Conservation (phyloP, 2,329 filamentous ascomycete genomes). For the Gaeumannomyces sp. region DNA sequence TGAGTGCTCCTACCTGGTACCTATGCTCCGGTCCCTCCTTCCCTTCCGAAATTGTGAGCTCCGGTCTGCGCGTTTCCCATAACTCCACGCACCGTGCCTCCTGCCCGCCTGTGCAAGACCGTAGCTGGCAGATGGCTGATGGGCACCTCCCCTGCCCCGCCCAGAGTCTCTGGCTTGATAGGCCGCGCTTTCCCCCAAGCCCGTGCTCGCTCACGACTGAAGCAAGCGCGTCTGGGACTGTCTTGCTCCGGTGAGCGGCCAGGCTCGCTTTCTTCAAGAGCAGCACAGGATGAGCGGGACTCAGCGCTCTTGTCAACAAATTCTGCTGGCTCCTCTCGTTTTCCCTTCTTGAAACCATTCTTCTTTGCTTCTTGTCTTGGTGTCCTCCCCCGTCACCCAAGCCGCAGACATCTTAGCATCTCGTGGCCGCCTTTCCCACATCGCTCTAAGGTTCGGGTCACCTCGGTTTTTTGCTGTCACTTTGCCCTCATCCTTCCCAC, state of each 20-base stretch:
- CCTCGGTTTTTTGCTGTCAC: not conserved
- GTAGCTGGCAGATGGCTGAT: not conserved
- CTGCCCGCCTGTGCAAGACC: not conserved
- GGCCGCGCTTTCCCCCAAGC: not conserved
- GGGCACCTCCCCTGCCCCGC: not conserved
- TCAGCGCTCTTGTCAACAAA: not conserved
- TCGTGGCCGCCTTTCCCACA: not conserved
- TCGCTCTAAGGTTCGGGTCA: not conserved
- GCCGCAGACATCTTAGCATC: not conserved
- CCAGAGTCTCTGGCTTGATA: not conserved
- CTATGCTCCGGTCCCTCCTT: not conserved
- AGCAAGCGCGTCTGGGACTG: not conserved
- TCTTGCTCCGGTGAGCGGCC: too few relatives aligned
- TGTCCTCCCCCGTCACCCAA: not conserved
- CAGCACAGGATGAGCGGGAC: not conserved
- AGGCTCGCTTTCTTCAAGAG: not conserved
- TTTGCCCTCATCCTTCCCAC: not conserved
- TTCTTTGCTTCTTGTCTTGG: not conserved
- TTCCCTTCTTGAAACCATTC: not conserved
- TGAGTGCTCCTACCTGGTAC: too few relatives aligned
- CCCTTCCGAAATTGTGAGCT: not conserved
- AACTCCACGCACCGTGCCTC: not conserved
- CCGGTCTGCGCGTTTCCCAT: not conserved
- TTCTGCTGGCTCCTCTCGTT: too few relatives aligned
- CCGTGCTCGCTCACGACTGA: not conserved